Evolutionary conservation across 306 rosid genomes (phyloP).

Genomic region (Begonia loranthoides): DNA sequence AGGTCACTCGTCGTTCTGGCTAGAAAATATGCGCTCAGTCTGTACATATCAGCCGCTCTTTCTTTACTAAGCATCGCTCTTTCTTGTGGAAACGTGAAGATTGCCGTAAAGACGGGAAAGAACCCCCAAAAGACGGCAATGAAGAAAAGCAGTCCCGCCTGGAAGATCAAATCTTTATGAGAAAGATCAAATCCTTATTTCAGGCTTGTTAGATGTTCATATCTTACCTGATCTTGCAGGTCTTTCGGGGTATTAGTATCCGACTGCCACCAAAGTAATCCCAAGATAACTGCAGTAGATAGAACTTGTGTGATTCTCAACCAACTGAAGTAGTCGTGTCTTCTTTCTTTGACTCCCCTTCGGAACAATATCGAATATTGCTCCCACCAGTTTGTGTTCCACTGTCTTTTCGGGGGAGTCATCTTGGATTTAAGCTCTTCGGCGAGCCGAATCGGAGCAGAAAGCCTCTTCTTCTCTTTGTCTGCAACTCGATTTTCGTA

Average conservation of each 20-base stretch:
- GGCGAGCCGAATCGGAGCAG: constrained; percentile 43
- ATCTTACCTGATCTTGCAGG: constrained; percentile 76
- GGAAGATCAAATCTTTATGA: constrained; percentile 4
- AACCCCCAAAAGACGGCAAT: constrained; percentile 98
- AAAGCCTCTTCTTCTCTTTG: constrained; percentile 55
- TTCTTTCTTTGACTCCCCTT: constrained; percentile 82
- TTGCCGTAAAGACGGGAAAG: constrained; percentile 90
- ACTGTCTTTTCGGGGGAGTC: constrained; percentile 32
- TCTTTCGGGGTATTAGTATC: constrained; percentile 44
- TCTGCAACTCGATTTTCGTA: constrained; percentile 70
- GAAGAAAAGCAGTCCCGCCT: constrained; percentile 96
- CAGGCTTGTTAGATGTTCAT: too few relatives aligned
- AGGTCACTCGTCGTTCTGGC: constrained; percentile 97
- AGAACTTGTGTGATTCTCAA: constrained; percentile 91
- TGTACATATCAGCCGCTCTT: constrained; percentile 90
- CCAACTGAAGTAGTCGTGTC: constrained; percentile 93
- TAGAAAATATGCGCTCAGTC: constrained; percentile 86
- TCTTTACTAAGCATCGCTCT: constrained; percentile 89
- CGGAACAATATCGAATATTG: constrained; percentile 62
- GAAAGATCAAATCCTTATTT: too few relatives aligned
- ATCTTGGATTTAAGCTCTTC: constrained; percentile 53
- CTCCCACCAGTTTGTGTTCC: constrained; percentile 89
- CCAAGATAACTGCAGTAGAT: constrained; percentile 84
- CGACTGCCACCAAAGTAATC: constrained; percentile 96
- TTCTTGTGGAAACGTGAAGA: constrained; percentile 97